These are phyloP conservation scores for Tubosaeta sp. DNA, from an alignment of 768 basidiomycete genomes.

Conservation along the genomic window DNA sequence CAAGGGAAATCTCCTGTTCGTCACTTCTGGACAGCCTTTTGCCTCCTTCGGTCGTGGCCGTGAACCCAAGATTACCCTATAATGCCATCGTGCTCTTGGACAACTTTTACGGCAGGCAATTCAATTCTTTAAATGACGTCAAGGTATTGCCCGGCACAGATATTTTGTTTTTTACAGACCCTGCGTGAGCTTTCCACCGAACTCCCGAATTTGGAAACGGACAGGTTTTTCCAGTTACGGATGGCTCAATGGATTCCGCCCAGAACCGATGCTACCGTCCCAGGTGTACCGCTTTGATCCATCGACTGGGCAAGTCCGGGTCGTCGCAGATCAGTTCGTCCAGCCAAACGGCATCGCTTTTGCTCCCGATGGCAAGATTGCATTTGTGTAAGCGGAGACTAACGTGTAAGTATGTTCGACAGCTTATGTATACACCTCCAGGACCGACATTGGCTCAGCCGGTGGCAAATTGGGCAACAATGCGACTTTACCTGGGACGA, in stretches of 20 bases:
- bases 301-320: constrained; percentile 56
- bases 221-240: constrained; percentile 47
- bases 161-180: constrained; percentile 73
- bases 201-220: not conserved
- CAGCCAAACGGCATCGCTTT: constrained; percentile 75
- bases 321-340: constrained; percentile 74
- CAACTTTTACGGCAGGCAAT: constrained; percentile 77
- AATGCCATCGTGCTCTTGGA: constrained; percentile 69
- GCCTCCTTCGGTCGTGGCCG: constrained; percentile 59
- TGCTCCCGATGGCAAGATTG: constrained; percentile 56
- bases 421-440: constrained; percentile 19
- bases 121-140: constrained; percentile 78
- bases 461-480: constrained; percentile 45
- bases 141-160: constrained; percentile 66
- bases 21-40: constrained; percentile 57
- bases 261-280: constrained; percentile 45
- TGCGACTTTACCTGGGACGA: constrained; percentile 59
- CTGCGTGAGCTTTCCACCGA: constrained; percentile 39
- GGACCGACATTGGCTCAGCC: constrained; percentile 31
- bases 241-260: constrained; percentile 61
- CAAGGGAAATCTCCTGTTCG: constrained; percentile 53
- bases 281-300: constrained; percentile 48
- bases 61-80: constrained; percentile 60
- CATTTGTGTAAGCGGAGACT: constrained; percentile 48
- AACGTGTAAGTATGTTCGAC: not conserved